These are phyloP conservation scores for Eucalyptus tenuipes DNA, from an alignment of 345 rosid genomes.

Conservation along the genomic window DNA sequence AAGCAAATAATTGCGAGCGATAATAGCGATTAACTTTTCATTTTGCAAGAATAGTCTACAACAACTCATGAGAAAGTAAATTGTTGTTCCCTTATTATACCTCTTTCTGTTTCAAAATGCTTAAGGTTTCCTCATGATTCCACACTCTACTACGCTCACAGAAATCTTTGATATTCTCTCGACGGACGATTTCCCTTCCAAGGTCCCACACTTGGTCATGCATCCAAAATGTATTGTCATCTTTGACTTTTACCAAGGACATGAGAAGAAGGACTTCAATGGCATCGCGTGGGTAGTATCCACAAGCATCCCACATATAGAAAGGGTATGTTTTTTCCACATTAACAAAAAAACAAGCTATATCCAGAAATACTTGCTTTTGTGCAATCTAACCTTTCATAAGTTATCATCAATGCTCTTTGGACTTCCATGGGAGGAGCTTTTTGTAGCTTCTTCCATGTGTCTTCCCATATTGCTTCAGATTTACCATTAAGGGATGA, in stretches of 20 bases:
- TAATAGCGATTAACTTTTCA: neutral
- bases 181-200: neutral
- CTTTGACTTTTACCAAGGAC: neutral
- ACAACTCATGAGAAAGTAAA: neutral
- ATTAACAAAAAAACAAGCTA: neutral
- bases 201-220: neutral
- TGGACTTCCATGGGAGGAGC: neutral
- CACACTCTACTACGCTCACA: neutral
- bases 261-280: neutral
- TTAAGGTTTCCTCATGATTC: neutral
- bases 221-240: neutral
- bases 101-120: neutral
- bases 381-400: neutral
- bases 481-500: neutral
- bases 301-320: neutral
- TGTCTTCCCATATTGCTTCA: neutral
- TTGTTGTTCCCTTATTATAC: neutral
- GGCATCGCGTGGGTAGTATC: neutral
- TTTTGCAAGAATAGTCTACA: neutral
- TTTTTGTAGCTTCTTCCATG: neutral
- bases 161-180: neutral
- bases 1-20: neutral
- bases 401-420: neutral
- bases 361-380: neutral
- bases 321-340: neutral